Conservation (phyloP, 2,329 filamentous ascomycete genomes). For the Aspergillus ochraceoroseus region DNA sequence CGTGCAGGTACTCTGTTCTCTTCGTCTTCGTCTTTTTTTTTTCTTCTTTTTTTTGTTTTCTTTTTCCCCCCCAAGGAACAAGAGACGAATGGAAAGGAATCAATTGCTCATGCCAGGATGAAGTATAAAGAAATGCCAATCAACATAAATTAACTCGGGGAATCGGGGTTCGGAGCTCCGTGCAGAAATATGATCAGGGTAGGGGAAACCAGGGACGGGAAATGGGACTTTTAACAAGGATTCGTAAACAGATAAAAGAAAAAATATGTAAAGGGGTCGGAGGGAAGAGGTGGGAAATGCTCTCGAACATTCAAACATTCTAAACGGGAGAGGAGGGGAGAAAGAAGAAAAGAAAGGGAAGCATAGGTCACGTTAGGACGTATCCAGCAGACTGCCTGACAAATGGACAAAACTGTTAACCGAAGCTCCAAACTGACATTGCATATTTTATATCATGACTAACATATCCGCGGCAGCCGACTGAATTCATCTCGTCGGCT, state of each 20-base stretch:
- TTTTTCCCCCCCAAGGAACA: background rate
- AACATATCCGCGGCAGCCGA: constrained; percentile 17
- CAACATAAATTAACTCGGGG: constrained; percentile 14
- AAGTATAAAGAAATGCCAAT: constrained; percentile 7
- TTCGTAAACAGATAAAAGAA: constrained; percentile 8
- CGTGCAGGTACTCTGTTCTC: background rate
- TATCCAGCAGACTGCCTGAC: constrained; percentile 20
- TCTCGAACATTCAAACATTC: constrained; percentile 12
- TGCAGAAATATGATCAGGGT: too few relatives aligned
- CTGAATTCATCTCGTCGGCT: constrained; percentile 20
- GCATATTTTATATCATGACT: constrained; percentile 20
- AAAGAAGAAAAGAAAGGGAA: too few relatives aligned
- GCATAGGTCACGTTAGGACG: constrained; percentile 26
- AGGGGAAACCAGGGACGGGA: background rate
- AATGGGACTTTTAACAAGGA: constrained; percentile 15
- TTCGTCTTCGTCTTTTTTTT: background rate
- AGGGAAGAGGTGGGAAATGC: constrained; percentile 10
- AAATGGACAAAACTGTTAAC: constrained; percentile 14
- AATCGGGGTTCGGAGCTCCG: constrained; percentile 5
- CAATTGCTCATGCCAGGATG: constrained; percentile 5
- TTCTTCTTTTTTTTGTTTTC: background rate
- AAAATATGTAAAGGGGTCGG: constrained; percentile 6
- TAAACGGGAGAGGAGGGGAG: constrained; percentile 16
- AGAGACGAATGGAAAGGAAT: background rate
- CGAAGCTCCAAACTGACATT: constrained; percentile 17